Evolutionary conservation across 768 basidiomycete genomes (phyloP), one percentile per base, ranked within the genome.

Genomic region (Pulveroboletus frians): DNA sequence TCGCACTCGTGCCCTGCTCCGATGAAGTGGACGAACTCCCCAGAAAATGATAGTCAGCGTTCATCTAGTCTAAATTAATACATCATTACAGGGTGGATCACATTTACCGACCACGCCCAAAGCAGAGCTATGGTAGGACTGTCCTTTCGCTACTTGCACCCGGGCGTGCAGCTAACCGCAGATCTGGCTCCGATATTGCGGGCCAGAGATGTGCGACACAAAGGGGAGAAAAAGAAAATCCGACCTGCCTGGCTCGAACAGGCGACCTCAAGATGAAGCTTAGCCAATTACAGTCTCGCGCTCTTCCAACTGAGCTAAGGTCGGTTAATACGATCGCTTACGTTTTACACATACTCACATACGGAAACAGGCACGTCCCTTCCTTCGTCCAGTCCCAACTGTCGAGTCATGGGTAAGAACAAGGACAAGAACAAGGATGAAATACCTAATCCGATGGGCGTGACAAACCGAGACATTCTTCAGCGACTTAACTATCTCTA

Each of bases 401-500:
- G 11, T 23, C 34, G 5, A n/a, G 20, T n/a, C 39, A 89, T 90
- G 88, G 86, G 70, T 17, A 90, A 88, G 70, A 54, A 54, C 55
- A 85, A 84, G 52, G 66, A 69, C 50, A 85, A 84, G 54, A 68
- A 70, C 51, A 81, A 78, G 60, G 77, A 78, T 47, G 76, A 79
- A 15, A 68, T 59, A 9, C 83, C 83, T 5, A 85, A 77, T 50
- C 72, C 80, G 2, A 76, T 72, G 64, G 77, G 67, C 51, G 74
- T 85, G 29, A 58, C 74, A 10, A 88, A 90, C 63, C 73, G 81
- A 26, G 91, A 92, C 60, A 79, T 87, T 40, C 76, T 90, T 18
- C 90, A 92, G 65, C 77, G 90, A 26, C 76, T 92, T 52, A 92
- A 87, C 68, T 92, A 88, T 64, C 76, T 92, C 31, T 91, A 88